phyloP scores from a whole-genome alignment of 2,329 filamentous ascomycete species.

The Calonectria naviculata region DNA sequence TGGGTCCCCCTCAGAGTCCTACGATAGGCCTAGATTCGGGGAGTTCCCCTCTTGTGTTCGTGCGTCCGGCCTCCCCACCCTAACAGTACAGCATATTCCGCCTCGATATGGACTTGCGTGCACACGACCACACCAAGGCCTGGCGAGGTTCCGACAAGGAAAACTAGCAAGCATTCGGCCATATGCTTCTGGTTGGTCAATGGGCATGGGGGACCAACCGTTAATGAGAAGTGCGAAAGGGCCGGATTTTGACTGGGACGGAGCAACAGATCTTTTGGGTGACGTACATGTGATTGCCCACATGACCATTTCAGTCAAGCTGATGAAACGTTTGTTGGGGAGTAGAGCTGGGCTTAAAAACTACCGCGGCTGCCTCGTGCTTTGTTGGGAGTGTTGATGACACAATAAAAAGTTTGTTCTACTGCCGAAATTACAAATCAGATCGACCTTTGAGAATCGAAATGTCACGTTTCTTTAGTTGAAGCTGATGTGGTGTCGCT shows the following conservation, averaged over 20 bases:
- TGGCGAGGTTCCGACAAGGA: neutral
- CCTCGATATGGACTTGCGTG: neutral
- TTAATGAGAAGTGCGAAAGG: neutral
- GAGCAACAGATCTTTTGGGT: neutral
- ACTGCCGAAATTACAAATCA: no score
- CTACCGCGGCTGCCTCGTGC: neutral
- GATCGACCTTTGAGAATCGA: neutral
- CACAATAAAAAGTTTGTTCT: neutral
- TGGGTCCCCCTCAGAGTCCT: no score
- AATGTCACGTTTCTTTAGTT: neutral
- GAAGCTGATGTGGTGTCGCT: neutral
- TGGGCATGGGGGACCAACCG: neutral
- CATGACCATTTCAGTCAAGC: neutral
- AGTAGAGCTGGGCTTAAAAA: neutral
- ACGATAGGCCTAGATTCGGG: neutral
- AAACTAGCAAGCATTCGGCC: neutral
- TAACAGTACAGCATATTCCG: neutral
- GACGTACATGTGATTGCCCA: neutral
- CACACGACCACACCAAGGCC: neutral
- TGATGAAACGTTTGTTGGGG: neutral
- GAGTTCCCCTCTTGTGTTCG: neutral
- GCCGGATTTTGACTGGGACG: neutral
- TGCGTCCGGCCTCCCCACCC: neutral
- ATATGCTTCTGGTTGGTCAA: neutral
- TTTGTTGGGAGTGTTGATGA: neutral